Conservation (phyloP, 1,139 yeast species). For the Yamadazyma buinensis region DNA sequence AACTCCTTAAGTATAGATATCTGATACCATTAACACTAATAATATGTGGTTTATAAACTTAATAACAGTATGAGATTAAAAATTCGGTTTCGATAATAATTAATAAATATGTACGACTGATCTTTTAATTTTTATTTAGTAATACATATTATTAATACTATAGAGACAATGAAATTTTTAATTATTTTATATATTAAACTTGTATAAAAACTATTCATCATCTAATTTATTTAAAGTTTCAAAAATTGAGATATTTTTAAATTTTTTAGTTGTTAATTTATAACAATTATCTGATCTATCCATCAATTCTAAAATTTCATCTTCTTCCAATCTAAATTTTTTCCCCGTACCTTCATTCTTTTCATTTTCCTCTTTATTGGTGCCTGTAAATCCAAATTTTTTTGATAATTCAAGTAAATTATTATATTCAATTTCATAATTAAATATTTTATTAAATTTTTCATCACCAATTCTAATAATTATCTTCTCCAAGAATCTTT, state of each 20-base stretch:
- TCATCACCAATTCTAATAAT: constrained; percentile 82
- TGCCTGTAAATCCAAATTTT: constrained; percentile 14
- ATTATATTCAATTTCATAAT: constrained; percentile 20
- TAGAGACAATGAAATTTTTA: too few relatives aligned
- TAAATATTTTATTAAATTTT: constrained; percentile 38
- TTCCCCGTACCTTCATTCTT: too few relatives aligned
- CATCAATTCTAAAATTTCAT: constrained; percentile 50
- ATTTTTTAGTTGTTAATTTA: constrained; percentile 18
- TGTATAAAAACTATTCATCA: constrained; percentile 11
- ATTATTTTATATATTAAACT: too few relatives aligned
- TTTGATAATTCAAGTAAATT: constrained; percentile 31
- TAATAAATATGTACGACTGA: too few relatives aligned
- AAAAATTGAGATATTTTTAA: constrained; percentile 46
- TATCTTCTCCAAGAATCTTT: constrained; percentile 73
- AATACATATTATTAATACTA: too few relatives aligned
- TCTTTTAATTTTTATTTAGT: too few relatives aligned
- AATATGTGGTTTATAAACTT: too few relatives aligned
- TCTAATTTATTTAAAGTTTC: constrained; percentile 47
- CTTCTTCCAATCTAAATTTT: constrained; percentile 19
- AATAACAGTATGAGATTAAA: too few relatives aligned
- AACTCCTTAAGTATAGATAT: too few relatives aligned
- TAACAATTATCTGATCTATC: constrained; percentile 53
- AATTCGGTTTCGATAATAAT: too few relatives aligned
- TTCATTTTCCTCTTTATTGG: constrained; percentile 8
- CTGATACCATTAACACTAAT: too few relatives aligned